Conservation (phyloP, 1,284 basidiomycete genomes). For the Cutaneotrichosporon sp. region DNA sequence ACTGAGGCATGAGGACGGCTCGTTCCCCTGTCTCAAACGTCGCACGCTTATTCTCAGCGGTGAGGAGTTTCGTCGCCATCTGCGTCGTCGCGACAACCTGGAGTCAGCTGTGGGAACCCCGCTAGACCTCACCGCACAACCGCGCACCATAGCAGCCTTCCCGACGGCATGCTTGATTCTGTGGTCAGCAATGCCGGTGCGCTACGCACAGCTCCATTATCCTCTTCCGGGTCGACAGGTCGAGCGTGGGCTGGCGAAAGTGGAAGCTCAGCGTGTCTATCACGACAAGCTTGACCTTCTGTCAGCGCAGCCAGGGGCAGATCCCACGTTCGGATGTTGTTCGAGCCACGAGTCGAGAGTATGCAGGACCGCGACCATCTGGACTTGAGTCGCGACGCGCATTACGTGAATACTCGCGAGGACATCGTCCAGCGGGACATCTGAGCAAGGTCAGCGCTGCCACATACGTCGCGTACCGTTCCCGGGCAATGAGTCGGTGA, state of each 20-base stretch:
- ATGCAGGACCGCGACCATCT: slow-evolving; percentile 44
- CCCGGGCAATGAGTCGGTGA: slow-evolving; percentile 6
- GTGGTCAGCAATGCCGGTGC: background rate
- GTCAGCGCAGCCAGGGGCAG: too few species aligned
- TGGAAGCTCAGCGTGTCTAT: slow-evolving; percentile 48
- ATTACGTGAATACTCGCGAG: slow-evolving; percentile 42
- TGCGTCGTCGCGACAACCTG: slow-evolving; percentile 45
- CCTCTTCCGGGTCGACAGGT: slow-evolving; percentile 27
- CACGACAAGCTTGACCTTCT: slow-evolving; percentile 43
- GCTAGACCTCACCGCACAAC: slow-evolving; percentile 35
- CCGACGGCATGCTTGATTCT: slow-evolving; percentile 43
- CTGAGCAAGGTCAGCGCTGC: background rate
- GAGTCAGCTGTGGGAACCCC: background rate
- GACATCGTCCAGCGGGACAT: slow-evolving; percentile 1
- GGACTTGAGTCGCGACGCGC: slow-evolving; percentile 40
- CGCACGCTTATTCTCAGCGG: slow-evolving; percentile 40
- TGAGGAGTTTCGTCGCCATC: slow-evolving; percentile 46
- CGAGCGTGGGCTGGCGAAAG: slow-evolving; percentile 44
- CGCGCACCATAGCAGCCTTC: slow-evolving; percentile 35
- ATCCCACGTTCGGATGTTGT: slow-evolving; percentile 38
- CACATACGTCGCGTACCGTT: background rate
- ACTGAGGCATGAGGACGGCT: slow-evolving; percentile 47
- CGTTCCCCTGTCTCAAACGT: slow-evolving; percentile 46
- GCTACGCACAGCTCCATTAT: slow-evolving; percentile 40
- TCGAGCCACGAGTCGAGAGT: slow-evolving; percentile 44